These are phyloP conservation scores for Saccharomycopsis lassenensis DNA, from an alignment of 805 yeast genomes.

Conservation along the genomic window DNA sequence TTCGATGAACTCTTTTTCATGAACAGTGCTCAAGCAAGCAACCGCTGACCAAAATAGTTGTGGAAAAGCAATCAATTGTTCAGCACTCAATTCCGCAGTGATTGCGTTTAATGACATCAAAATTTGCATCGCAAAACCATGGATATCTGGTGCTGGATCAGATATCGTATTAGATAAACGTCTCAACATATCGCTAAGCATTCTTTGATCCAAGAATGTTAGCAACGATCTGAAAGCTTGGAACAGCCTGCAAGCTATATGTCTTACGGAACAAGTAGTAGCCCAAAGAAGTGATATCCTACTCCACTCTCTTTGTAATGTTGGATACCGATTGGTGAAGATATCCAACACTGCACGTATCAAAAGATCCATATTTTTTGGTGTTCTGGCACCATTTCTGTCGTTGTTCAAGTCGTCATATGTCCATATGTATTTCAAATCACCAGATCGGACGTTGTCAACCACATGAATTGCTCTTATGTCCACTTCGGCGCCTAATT, in stretches of 20 bases:
- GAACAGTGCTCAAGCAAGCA: constrained; percentile 81
- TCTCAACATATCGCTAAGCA: constrained; percentile 90
- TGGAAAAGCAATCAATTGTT: constrained; percentile 74
- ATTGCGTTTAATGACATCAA: constrained; percentile 91
- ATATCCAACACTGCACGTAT: constrained; percentile 53
- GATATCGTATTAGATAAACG: constrained; percentile 87
- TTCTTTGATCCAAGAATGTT: constrained; percentile 70
- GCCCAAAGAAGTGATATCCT: constrained; percentile 83
- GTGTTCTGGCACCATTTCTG: constrained; percentile 72
- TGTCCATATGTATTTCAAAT: constrained; percentile 51
- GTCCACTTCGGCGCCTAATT: constrained; percentile 39
- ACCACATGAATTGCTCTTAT: constrained; percentile 48
- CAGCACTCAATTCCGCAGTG: constrained; percentile 73
- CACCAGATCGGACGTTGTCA: constrained; percentile 43
- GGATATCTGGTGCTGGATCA: constrained; percentile 81
- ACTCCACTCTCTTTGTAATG: constrained; percentile 76
- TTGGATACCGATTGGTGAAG: constrained; percentile 36
- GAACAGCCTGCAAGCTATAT: constrained; percentile 92
- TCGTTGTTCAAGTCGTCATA: constrained; percentile 78
- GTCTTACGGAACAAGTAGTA: constrained; percentile 93
- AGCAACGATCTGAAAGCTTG: constrained; percentile 81
- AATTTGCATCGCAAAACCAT: constrained; percentile 95
- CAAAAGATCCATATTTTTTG: constrained; percentile 70
- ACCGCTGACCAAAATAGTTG: constrained; percentile 93
- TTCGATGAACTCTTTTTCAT: constrained; percentile 89